These are phyloP conservation scores for Collybia mongolica DNA, from an alignment of 768 basidiomycete genomes.

Conservation along the genomic window DNA sequence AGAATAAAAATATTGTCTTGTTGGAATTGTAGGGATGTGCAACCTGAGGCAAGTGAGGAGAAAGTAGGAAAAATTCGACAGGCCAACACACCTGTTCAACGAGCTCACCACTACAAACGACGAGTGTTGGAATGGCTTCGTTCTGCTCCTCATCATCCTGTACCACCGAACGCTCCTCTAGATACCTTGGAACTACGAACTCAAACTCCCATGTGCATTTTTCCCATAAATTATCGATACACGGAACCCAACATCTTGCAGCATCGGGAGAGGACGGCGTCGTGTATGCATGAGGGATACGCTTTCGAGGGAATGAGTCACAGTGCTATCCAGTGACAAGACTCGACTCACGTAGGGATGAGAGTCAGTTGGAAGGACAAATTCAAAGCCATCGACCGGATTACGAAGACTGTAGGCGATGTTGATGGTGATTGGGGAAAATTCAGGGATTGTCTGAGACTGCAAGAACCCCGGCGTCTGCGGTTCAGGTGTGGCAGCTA, in stretches of 20 bases:
- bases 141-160: slow-evolving; percentile 52
- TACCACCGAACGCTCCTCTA: slow-evolving; percentile 57
- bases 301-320: slow-evolving; percentile 42
- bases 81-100: slow-evolving; percentile 75
- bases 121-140: slow-evolving; percentile 75
- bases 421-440: slow-evolving; percentile 70
- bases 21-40: slow-evolving; percentile 91
- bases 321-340: background rate
- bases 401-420: slow-evolving; percentile 82
- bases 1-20: slow-evolving; percentile 93
- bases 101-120: slow-evolving; percentile 92
- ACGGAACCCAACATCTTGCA: slow-evolving; percentile 99
- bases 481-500: slow-evolving; percentile 82
- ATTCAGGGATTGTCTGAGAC: slow-evolving; percentile 51
- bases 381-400: slow-evolving; percentile 83
- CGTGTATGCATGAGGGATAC: slow-evolving; percentile 91
- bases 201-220: slow-evolving; percentile 99
- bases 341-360: slow-evolving; percentile 73
- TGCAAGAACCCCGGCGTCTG: slow-evolving; percentile 54
- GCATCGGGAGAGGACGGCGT: slow-evolving; percentile 85
- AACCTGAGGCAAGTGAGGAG: slow-evolving; percentile 49
- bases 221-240: slow-evolving; percentile 92
- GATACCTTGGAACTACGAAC: slow-evolving; percentile 85
- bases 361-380: slow-evolving; percentile 77
- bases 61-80: slow-evolving; percentile 6